These are phyloP conservation scores for Dacryopinax spathularia DNA, from an alignment of 768 basidiomycete genomes.

Conservation along the genomic window DNA sequence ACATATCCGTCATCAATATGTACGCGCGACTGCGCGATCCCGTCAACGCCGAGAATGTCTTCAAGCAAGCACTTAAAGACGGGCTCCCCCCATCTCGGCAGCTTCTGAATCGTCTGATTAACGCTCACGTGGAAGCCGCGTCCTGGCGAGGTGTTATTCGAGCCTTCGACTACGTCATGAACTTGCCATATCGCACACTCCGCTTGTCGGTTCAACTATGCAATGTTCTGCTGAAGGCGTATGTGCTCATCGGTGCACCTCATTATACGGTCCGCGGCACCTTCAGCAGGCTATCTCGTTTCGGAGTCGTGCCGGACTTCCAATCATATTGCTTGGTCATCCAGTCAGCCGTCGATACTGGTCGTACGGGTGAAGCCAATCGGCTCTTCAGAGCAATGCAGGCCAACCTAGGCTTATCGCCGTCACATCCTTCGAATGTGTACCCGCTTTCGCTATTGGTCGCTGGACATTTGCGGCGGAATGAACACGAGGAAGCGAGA, in stretches of 20 bases:
- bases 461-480: slow-evolving; percentile 48
- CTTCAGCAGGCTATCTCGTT: slow-evolving; percentile 38
- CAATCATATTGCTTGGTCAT: slow-evolving; percentile 61
- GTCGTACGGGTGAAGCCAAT: slow-evolving; percentile 46
- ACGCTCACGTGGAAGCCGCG: slow-evolving; percentile 67
- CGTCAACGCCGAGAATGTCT: slow-evolving; percentile 50
- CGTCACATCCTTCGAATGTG: slow-evolving; percentile 10
- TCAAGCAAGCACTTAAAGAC: slow-evolving; percentile 45
- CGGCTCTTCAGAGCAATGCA: slow-evolving; percentile 61
- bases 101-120: slow-evolving; percentile 62
- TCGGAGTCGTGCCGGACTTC: slow-evolving; percentile 41
- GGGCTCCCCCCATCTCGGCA: slow-evolving; percentile 47
- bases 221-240: slow-evolving; percentile 72
- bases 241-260: slow-evolving; percentile 67
- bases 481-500: slow-evolving; percentile 42
- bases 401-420: slow-evolving; percentile 19
- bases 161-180: slow-evolving; percentile 46
- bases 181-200: slow-evolving; percentile 22
- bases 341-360: slow-evolving; percentile 66
- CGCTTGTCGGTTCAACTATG: slow-evolving; percentile 43
- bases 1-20: slow-evolving; percentile 52
- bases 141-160: slow-evolving; percentile 64
- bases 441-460: slow-evolving; percentile 60
- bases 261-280: slow-evolving; percentile 45
- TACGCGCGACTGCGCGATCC: slow-evolving; percentile 50